Conservation (phyloP, 2,329 filamentous ascomycete species). For the Aspergillus cejpii region DNA sequence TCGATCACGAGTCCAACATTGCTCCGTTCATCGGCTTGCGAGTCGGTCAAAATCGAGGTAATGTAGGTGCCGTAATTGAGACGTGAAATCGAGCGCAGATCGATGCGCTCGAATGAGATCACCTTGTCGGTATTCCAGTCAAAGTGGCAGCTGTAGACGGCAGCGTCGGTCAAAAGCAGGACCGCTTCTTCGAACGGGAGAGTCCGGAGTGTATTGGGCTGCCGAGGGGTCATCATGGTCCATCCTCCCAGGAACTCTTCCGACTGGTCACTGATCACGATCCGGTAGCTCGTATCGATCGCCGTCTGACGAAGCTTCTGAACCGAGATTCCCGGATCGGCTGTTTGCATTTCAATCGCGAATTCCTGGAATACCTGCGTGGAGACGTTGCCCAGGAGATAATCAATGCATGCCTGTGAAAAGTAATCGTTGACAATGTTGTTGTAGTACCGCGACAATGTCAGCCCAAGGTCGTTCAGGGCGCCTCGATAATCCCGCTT, state of each 20-base stretch:
- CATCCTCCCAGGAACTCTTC: slow-evolving; percentile 86
- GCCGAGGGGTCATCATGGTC: slow-evolving; percentile 73
- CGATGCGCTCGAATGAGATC: slow-evolving; percentile 79
- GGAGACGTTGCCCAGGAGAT: slow-evolving; percentile 80
- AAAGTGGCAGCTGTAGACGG: slow-evolving; percentile 82
- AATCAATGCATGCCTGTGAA: slow-evolving; percentile 90
- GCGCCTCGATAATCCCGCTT: slow-evolving; percentile 89
- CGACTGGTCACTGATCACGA: slow-evolving; percentile 72
- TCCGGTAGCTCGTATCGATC: slow-evolving; percentile 79
- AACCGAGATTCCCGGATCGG: slow-evolving; percentile 84
- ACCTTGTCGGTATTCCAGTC: slow-evolving; percentile 97
- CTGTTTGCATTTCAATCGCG: slow-evolving; percentile 84
- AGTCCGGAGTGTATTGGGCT: slow-evolving; percentile 61
- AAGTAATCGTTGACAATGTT: slow-evolving; percentile 99
- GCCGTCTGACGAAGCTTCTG: slow-evolving; percentile 77
- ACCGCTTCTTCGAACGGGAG: slow-evolving; percentile 83
- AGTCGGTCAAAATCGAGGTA: slow-evolving; percentile 72
- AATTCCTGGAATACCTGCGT: slow-evolving; percentile 88
- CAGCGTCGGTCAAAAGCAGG: slow-evolving; percentile 74
- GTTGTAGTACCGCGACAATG: slow-evolving; percentile 65
- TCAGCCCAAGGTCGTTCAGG: slow-evolving; percentile 82
- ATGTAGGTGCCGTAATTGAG: slow-evolving; percentile 83
- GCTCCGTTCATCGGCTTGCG: slow-evolving; percentile 67
- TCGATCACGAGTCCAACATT: slow-evolving; percentile 80
- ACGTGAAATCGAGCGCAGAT: slow-evolving; percentile 63